Base-by-base conservation (phyloP, 441 rosid species). In the Croton laevigatus region DNA sequence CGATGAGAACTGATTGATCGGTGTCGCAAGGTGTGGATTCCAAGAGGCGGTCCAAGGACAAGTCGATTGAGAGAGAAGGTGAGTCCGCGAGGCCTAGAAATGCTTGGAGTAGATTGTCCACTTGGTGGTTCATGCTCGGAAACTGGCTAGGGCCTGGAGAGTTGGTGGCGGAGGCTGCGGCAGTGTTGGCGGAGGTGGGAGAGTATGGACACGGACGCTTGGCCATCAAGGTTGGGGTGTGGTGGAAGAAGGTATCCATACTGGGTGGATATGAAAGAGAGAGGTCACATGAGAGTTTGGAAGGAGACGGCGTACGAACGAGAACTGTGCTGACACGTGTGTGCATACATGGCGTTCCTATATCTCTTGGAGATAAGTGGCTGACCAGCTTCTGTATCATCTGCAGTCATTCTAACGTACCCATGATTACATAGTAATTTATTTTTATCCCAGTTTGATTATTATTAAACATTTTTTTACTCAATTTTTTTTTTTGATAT, bases 1-100 rank as follows among this genome's bases (percentile, higher is more conserved):
- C 88, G 77, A 87, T 81, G 76, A 93, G 91, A 70, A 69, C 66
- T 17, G 88, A 77, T 68, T 85, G 88, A 46, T 84, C 90, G 48
- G 84, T 69, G 53, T 87, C 87, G 67, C 79, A 71, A 58, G 84
- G 73, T 34, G 70, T 69, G 65, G 94, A 84, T 4, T 82, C 84
- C 66, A 90, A 82, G 57, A 85, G 89, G 64, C 86, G 82, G 57
- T 88, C 90, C 70, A 91, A 84, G 71, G 91, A 76, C 66, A 61
- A 79, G 74, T 76, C 85, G 76, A 85, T 66, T 65, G 87, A 80
- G 75, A 69, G 77, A 4, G 91, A 80, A 20, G 80, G 80, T 4
- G 82, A 82, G 62, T 86, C 91, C 40, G 85, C 76, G 59, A 84
- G 70, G 69, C 72, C 65, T 38, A 87, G 83, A 68, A 89, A 81